Conservation (phyloP, 306 rosid species). For the Prunus mongolica region DNA sequence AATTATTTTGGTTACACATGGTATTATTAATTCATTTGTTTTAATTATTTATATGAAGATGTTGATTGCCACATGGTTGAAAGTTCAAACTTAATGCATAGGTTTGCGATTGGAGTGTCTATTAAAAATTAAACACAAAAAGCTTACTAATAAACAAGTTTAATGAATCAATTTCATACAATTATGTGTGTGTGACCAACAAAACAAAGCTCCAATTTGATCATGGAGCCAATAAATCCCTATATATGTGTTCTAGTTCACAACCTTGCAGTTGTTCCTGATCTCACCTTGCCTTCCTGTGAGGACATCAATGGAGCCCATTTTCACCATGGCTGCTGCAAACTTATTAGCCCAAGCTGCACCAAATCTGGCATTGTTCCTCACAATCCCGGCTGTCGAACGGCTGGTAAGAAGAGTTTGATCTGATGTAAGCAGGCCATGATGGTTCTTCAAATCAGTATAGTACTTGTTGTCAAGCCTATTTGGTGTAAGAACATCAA, state of each 20-base stretch:
- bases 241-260: neutral
- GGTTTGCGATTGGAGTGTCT: too few relatives aligned
- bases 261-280: conserved; percentile 24
- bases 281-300: conserved; percentile 32
- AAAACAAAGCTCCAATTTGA: neutral
- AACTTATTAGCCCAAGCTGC: conserved; percentile 25
- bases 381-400: conserved; percentile 18
- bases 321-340: conserved; percentile 37
- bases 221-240: neutral
- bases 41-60: too few relatives aligned
- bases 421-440: conserved; percentile 23
- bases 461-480: conserved; percentile 27
- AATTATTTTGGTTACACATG: too few relatives aligned
- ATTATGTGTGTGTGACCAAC: too few relatives aligned
- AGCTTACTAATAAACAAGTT: too few relatives aligned
- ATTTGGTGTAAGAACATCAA: conserved; percentile 23
- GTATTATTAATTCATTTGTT: too few relatives aligned
- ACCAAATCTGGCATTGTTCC: conserved; percentile 12
- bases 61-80: too few relatives aligned
- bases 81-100: too few relatives aligned
- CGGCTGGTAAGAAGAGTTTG: conserved; percentile 26
- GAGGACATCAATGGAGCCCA: conserved; percentile 34
- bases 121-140: too few relatives aligned
- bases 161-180: too few relatives aligned
- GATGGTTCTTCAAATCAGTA: conserved; percentile 12